Evolutionary conservation across 179 eudicot species (phyloP).

Genomic region (Patellifolia procumbens): DNA sequence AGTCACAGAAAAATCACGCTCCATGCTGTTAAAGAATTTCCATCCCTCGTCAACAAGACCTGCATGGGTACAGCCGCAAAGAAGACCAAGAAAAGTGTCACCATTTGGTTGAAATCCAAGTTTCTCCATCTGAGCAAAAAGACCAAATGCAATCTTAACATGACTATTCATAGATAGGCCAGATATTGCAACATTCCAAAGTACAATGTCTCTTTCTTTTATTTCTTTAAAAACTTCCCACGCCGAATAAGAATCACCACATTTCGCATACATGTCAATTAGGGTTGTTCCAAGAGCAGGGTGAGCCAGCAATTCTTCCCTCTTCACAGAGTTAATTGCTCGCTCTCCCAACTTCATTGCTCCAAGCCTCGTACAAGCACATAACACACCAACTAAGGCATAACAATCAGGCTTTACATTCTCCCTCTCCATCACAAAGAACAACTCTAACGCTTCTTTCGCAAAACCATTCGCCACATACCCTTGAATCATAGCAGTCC

Average conservation of each 20-base stretch:
- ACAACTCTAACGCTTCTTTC: constrained; percentile 54
- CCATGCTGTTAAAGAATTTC: constrained; percentile 58
- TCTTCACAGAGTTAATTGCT: constrained; percentile 54
- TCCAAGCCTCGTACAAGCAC: constrained; percentile 62
- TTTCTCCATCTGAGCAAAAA: constrained; percentile 53
- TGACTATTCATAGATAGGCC: constrained; percentile 78
- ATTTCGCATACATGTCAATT: constrained; percentile 71
- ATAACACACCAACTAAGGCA: constrained; percentile 61
- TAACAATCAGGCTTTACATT: constrained; percentile 65
- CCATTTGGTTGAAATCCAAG: constrained; percentile 58
- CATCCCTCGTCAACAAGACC: constrained; percentile 69
- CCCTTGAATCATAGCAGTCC: constrained; percentile 78
- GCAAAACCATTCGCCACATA: constrained; percentile 66
- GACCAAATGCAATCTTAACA: constrained; percentile 56
- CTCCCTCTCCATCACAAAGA: constrained; percentile 51
- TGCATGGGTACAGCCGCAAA: constrained; percentile 82
- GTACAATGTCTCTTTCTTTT: constrained; percentile 53
- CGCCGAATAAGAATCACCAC: constrained; percentile 64
- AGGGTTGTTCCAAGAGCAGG: constrained; percentile 59
- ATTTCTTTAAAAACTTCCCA: constrained; percentile 47
- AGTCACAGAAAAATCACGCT: constrained; percentile 53
- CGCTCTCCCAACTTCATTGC: constrained; percentile 67
- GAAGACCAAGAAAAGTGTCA: constrained; percentile 66
- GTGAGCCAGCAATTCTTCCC: constrained; percentile 49
- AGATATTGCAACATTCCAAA: constrained; percentile 77